Base-by-base conservation (phyloP, 2,329 filamentous ascomycete species). In the Pseudogymnoascus sp. region DNA sequence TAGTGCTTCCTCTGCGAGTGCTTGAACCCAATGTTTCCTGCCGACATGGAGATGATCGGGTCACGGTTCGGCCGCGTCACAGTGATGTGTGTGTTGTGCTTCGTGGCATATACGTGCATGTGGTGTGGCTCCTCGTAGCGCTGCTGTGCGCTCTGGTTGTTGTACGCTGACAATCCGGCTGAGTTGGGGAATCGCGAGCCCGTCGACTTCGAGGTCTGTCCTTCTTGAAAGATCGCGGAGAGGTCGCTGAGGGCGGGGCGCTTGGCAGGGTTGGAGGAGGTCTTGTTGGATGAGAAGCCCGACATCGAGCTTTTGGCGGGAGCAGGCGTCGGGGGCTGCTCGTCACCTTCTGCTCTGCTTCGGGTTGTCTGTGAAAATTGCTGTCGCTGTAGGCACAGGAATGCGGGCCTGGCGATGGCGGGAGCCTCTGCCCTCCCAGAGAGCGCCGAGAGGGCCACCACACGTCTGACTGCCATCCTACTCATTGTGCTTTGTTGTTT, bases 41-140 rank as follows among this genome's bases (percentile, higher is more conserved):
- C 82, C 1, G 88, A 89, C 67, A 95, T 74, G 10, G 86, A 90
- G 64, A 99, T 79, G 65, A 97, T 82, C 26, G 90, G 82, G 64
- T 90, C 82, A 55, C 87, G 81, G 71, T 90, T 85, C 26, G 94
- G 92, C 69, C 86, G 85, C 19, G 91, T 90, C 65, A 96, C 82
- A 1, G 92, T 96, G 68, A 99, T 82, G 74, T 97, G 90, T 18
- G 90, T 94, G 77, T 99, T 99, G 82, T 96, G 94, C 76, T 90
- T 95, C 72, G 89, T 86, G 26, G 88, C 77, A 75, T 84, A 92
- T 72, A 99, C 79, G 76, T 96, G 90, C 64, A 99, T 81, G 72
- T 95, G 90, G 76, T 90, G 90, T 2, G 89, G 86, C 70, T 88
- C 82, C 35, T 76, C 64, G 12, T 72, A 66, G 57, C 76, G 69